These are phyloP conservation scores for Auriscalpium orientale DNA, from an alignment of 768 basidiomycete species.

Conservation along the genomic window DNA sequence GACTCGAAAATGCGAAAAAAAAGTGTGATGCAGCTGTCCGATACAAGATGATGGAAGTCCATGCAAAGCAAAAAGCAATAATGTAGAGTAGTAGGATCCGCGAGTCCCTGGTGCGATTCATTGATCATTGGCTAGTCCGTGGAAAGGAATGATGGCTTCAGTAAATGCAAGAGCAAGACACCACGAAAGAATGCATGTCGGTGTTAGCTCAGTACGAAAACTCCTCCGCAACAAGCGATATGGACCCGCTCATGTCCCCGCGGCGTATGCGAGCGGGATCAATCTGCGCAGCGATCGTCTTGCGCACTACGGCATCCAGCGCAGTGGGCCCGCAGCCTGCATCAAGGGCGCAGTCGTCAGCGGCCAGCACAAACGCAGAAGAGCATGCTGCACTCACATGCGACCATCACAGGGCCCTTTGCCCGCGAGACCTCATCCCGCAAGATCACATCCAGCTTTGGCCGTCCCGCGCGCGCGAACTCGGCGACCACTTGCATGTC, in stretches of 20 bases:
- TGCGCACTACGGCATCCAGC: conserved; percentile 61
- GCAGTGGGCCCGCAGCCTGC: conserved; percentile 71
- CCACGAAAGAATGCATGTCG: no score
- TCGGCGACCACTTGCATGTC: conserved; percentile 57
- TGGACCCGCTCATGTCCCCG: conserved; percentile 52
- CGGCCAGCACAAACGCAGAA: neutral
- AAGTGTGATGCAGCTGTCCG: no score
- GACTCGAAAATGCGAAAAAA: no score
- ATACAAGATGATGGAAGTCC: neutral
- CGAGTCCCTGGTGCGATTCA: neutral
- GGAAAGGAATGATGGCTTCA: neutral
- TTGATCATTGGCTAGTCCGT: neutral
- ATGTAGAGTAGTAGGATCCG: neutral
- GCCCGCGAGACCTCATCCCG: conserved; percentile 56
- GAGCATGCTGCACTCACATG: conserved; percentile 28
- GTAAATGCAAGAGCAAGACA: neutral
- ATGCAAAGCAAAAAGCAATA: neutral
- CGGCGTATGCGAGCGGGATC: conserved; percentile 41
- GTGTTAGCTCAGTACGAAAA: conserved; percentile 43
- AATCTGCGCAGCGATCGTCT: conserved; percentile 54
- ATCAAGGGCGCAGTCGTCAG: neutral
- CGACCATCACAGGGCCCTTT: conserved; percentile 53
- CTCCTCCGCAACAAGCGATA: conserved; percentile 60
- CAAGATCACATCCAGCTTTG: conserved; percentile 53
- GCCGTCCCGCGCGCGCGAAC: conserved; percentile 57